Conservation (phyloP, 192 early-diverging fungal species). For the Obelidium mucronatum region DNA sequence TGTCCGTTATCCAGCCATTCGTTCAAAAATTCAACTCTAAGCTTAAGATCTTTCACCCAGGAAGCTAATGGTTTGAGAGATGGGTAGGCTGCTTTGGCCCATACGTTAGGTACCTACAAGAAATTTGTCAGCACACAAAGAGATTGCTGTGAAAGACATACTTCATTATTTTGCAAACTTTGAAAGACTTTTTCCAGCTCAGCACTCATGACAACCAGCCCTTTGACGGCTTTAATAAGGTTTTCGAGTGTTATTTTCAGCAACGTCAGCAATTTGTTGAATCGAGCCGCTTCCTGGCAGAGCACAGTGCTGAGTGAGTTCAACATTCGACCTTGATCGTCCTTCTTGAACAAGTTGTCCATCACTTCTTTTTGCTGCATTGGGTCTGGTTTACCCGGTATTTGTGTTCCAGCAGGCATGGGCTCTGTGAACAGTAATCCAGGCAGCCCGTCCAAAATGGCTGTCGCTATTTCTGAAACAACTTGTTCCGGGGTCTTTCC, state of each 20-base stretch:
- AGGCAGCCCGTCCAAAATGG: constrained; percentile 62
- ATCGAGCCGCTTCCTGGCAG: constrained; percentile 59
- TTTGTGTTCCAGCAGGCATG: background rate
- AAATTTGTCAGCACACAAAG: background rate
- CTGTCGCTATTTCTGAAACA: constrained; percentile 53
- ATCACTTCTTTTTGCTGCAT: constrained; percentile 33
- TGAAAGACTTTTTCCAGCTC: constrained; percentile 65
- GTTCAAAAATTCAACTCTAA: constrained; percentile 50
- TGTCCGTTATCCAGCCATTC: constrained; percentile 62
- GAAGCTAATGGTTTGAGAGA: constrained; percentile 61
- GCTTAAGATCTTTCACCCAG: constrained; percentile 67
- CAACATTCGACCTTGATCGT: constrained; percentile 61
- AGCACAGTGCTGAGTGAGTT: constrained; percentile 66
- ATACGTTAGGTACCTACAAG: constrained; percentile 56
- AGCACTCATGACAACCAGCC: constrained; percentile 66
- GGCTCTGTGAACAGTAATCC: constrained; percentile 52
- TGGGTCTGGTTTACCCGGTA: constrained; percentile 41
- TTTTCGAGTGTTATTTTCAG: constrained; percentile 58
- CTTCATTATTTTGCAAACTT: constrained; percentile 66
- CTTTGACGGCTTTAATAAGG: constrained; percentile 68
- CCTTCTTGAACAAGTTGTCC: constrained; percentile 58
- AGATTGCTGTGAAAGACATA: constrained; percentile 13
- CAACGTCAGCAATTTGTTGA: constrained; percentile 60
- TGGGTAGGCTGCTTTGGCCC: constrained; percentile 62
- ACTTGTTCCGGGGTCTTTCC: constrained; percentile 61